Conservation (phyloP, 495 filamentous ascomycete genomes). For the Massariosphaeria phaeospora region DNA sequence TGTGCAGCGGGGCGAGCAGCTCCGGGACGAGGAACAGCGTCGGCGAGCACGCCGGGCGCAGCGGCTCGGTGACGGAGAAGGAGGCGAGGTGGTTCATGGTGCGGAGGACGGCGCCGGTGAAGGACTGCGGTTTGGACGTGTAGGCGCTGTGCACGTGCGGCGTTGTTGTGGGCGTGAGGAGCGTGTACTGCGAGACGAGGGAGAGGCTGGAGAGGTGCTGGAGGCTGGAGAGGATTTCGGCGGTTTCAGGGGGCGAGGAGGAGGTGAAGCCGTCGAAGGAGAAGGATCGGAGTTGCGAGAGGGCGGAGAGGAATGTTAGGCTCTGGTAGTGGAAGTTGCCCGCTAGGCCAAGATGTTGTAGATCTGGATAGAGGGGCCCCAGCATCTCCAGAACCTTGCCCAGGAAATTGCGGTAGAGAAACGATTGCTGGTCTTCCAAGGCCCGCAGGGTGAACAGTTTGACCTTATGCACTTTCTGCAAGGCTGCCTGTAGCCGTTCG, state of each 20-base stretch:
- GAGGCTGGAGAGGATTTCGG: conserved; percentile 14
- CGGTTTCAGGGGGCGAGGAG: conserved; percentile 4
- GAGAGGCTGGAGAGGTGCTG: neutral
- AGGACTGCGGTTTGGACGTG: conserved; percentile 7
- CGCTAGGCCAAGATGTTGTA: conserved; percentile 1
- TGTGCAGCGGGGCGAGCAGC: conserved; percentile 5
- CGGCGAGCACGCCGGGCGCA: neutral
- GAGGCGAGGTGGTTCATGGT: conserved; percentile 5
- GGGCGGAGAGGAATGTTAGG: conserved; percentile 4
- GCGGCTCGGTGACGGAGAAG: conserved; percentile 7
- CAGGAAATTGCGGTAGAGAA: conserved; percentile 18
- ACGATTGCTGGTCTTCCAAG: conserved; percentile 8
- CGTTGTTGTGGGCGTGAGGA: conserved; percentile 2
- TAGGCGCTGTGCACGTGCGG: conserved; percentile 2
- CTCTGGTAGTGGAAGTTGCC: conserved; percentile 23
- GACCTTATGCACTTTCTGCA: conserved; percentile 9
- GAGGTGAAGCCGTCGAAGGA: conserved; percentile 24
- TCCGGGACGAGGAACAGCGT: conserved; percentile 12
- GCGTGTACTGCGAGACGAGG: conserved; percentile 4
- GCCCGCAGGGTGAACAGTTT: conserved; percentile 11
- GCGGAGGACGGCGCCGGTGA: conserved; percentile 8
- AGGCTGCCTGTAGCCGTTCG: neutral
- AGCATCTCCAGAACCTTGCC: conserved; percentile 4
- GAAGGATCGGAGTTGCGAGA: neutral
- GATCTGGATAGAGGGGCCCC: conserved; percentile 6